These are phyloP conservation scores for Herpetomonas tarakana DNA, from an alignment of 208 protist species.

Conservation along the genomic window DNA sequence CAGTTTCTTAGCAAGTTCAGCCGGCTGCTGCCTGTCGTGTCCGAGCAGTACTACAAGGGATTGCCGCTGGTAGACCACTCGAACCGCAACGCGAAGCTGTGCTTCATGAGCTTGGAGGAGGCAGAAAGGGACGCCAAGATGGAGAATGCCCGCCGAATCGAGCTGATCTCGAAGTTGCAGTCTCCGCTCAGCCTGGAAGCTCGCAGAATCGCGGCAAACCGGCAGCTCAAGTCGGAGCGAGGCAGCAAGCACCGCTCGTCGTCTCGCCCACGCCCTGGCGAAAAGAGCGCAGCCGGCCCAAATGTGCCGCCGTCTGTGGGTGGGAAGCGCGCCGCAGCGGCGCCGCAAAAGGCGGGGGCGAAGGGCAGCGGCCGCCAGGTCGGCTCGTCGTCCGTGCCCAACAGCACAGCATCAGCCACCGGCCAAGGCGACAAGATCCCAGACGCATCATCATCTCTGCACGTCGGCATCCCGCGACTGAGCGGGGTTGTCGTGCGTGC, in stretches of 20 bases:
- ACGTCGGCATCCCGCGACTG: no score
- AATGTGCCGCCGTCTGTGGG: no score
- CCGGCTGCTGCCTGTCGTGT: constrained; percentile 50
- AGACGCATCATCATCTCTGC: no score
- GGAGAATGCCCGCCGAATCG: constrained; percentile 64
- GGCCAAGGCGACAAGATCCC: no score
- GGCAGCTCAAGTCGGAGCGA: constrained; percentile 25
- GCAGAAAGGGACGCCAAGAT: constrained; percentile 29
- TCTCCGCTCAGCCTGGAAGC: constrained; percentile 47
- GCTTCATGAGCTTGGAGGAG: constrained; percentile 69
- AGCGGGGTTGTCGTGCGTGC: not conserved
- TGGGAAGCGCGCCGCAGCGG: constrained; percentile 12
- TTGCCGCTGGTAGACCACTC: constrained; percentile 15
- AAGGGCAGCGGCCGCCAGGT: no score
- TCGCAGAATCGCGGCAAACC: constrained; percentile 19
- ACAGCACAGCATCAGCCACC: no score
- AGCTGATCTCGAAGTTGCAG: constrained; percentile 31
- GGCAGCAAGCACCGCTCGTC: constrained; percentile 16
- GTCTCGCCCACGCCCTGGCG: not conserved
- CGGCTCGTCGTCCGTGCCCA: no score
- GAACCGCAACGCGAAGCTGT: constrained; percentile 23
- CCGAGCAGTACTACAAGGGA: constrained; percentile 67
- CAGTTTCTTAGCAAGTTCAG: constrained; percentile 47
- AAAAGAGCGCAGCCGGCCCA: not conserved
- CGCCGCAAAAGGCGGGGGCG: no score